Evolutionary conservation across 2,329 filamentous ascomycete genomes (phyloP).

Genomic region (Colletotrichum melonis): DNA sequence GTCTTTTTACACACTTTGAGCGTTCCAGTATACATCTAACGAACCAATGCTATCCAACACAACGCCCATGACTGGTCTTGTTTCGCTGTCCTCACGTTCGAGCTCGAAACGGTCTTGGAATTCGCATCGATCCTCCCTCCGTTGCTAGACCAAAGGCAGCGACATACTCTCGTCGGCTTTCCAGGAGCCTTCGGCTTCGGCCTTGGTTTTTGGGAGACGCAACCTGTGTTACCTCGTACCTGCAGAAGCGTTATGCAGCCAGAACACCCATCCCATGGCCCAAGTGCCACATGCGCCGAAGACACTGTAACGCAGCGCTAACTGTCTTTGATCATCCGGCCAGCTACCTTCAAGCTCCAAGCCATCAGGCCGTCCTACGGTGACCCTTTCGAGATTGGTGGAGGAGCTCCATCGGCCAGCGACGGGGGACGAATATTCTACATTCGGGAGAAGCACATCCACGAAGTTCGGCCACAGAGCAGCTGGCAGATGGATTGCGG

Average conservation of each 20-base stretch:
- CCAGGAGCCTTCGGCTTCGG: slow-evolving; percentile 2
- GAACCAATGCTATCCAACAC: slow-evolving; percentile 4
- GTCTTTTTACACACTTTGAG: slow-evolving; percentile 9
- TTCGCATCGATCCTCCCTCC: slow-evolving; percentile 19
- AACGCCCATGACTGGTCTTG: neutral
- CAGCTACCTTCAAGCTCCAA: slow-evolving; percentile 25
- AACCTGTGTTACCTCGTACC: slow-evolving; percentile 38
- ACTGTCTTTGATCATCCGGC: slow-evolving; percentile 17
- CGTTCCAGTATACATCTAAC: slow-evolving; percentile 20
- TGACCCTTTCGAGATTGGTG: slow-evolving; percentile 20
- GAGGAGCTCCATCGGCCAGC: slow-evolving; percentile 15
- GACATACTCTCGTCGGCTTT: neutral
- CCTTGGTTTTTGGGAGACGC: slow-evolving; percentile 1
- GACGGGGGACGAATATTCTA: neutral
- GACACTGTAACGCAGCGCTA: slow-evolving; percentile 28
- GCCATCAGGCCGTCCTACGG: slow-evolving; percentile 9
- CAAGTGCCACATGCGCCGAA: slow-evolving; percentile 31
- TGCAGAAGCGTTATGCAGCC: slow-evolving; percentile 40
- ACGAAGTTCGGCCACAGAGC: neutral
- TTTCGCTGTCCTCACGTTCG: slow-evolving; percentile 1
- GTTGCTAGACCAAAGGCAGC: slow-evolving; percentile 5
- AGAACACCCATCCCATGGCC: slow-evolving; percentile 9
- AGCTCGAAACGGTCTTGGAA: slow-evolving; percentile 9
- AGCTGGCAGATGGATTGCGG: neutral
- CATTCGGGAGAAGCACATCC: neutral